Evolutionary conservation across 2,329 filamentous ascomycete genomes (phyloP).

Genomic region (Exserohilum rostratum): DNA sequence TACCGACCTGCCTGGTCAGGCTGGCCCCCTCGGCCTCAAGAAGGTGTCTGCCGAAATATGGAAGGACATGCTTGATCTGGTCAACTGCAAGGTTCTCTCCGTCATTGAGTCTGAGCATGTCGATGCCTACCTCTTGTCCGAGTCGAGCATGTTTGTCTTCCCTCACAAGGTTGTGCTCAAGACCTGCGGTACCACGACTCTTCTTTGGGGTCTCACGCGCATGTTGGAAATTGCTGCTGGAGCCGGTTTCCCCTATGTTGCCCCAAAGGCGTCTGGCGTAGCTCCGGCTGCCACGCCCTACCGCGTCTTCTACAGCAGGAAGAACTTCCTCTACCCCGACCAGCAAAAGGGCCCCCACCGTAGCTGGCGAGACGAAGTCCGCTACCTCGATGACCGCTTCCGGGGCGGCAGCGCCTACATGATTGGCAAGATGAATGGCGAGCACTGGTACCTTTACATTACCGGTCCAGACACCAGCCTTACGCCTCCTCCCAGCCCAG

Average conservation of each 20-base stretch:
- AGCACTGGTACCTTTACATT: slow-evolving; percentile 98
- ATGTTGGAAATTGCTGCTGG: slow-evolving; percentile 92
- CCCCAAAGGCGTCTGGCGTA: slow-evolving; percentile 69
- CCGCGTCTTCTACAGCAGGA: slow-evolving; percentile 97
- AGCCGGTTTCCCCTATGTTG: slow-evolving; percentile 86
- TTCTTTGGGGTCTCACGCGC: slow-evolving; percentile 85
- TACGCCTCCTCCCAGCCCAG: slow-evolving; percentile 82
- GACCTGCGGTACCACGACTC: slow-evolving; percentile 95
- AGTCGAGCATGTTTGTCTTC: slow-evolving; percentile 99
- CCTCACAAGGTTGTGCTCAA: slow-evolving; percentile 99
- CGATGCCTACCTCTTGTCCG: slow-evolving; percentile 94
- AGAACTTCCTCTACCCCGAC: slow-evolving; percentile 96
- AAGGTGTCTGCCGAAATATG: slow-evolving; percentile 81
- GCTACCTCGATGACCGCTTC: slow-evolving; percentile 90
- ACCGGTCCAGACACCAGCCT: slow-evolving; percentile 81
- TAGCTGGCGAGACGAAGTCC: slow-evolving; percentile 97
- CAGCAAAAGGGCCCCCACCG: slow-evolving; percentile 92
- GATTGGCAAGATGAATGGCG: slow-evolving; percentile 99
- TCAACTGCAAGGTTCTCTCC: slow-evolving; percentile 98
- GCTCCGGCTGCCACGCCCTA: slow-evolving; percentile 84
- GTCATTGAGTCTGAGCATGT: slow-evolving; percentile 91
- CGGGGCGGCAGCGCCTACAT: slow-evolving; percentile 94
- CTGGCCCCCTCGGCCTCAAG: slow-evolving; percentile 80
- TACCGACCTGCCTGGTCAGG: slow-evolving; percentile 71
- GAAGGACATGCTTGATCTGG: slow-evolving; percentile 96